These are phyloP conservation scores for Diutina scorzettiae DNA, from an alignment of 1,139 yeast species.

Conservation along the genomic window DNA sequence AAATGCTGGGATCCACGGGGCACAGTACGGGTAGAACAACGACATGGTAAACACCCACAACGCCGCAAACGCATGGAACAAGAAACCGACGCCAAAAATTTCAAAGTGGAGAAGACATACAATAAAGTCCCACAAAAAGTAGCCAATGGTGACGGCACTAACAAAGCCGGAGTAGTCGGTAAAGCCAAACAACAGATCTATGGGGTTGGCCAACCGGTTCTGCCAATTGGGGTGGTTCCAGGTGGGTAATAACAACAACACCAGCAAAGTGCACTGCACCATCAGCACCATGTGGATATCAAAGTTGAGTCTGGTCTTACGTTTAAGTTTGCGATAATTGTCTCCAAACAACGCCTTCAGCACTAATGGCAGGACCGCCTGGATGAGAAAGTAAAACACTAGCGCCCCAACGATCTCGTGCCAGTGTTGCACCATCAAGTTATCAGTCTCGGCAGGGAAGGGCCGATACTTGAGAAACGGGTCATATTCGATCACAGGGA, in stretches of 20 bases:
- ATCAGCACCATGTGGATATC: conserved; percentile 86
- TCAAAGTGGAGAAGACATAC: conserved; percentile 51
- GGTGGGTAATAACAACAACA: conserved; percentile 43
- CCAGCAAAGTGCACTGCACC: conserved; percentile 60
- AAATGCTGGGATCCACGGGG: conserved; percentile 78
- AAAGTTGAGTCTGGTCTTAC: conserved; percentile 51
- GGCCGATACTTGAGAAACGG: conserved; percentile 36
- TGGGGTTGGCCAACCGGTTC: conserved; percentile 34
- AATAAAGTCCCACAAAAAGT: conserved; percentile 82
- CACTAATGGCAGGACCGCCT: conserved; percentile 28
- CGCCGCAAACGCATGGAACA: conserved; percentile 79
- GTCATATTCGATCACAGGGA: conserved; percentile 17
- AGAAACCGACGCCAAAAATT: conserved; percentile 72
- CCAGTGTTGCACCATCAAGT: conserved; percentile 34
- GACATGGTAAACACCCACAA: conserved; percentile 56
- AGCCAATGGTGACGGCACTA: conserved; percentile 63
- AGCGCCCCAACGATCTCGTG: conserved; percentile 36
- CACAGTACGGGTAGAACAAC: conserved; percentile 34
- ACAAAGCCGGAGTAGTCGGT: conserved; percentile 70
- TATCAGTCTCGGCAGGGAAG: conserved; percentile 25
- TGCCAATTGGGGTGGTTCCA: conserved; percentile 37
- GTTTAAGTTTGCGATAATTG: conserved; percentile 34
- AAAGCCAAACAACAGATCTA: conserved; percentile 41
- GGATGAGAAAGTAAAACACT: conserved; percentile 26
- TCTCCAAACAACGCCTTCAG: conserved; percentile 18